These are phyloP conservation scores for Calendula officinalis DNA, from an alignment of 129 eudicot genomes.

Conservation along the genomic window DNA sequence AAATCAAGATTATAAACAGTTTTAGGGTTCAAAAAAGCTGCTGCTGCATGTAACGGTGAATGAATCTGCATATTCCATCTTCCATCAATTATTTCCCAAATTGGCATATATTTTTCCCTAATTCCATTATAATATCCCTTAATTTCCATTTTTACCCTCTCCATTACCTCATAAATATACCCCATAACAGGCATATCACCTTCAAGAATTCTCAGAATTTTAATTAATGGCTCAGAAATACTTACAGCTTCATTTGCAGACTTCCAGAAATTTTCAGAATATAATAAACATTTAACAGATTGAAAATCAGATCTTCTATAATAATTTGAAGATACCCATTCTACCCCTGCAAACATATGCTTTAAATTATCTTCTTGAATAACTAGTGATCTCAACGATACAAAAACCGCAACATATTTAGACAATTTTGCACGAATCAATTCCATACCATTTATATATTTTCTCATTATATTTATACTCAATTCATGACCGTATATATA, in stretches of 20 bases:
- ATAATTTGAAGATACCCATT: constrained; percentile 33
- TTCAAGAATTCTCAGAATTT: constrained; percentile 43
- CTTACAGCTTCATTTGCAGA: constrained; percentile 40
- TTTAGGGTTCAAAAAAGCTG: constrained; percentile 45
- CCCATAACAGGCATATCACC: constrained; percentile 59
- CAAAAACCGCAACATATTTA: constrained; percentile 27
- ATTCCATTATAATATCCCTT: constrained; percentile 36
- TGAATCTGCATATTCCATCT: constrained; percentile 46
- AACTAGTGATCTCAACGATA: constrained; percentile 31
- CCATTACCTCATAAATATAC: constrained; percentile 40
- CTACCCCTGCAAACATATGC: constrained; percentile 35
- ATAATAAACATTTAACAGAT: constrained; percentile 29
- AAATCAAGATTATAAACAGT: constrained; percentile 29
- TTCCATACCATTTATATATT: constrained; percentile 37
- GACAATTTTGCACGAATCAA: constrained; percentile 33
- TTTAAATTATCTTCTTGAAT: constrained; percentile 44
- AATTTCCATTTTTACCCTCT: constrained; percentile 35
- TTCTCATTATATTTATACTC: constrained; percentile 34
- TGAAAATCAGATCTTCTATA: constrained; percentile 31
- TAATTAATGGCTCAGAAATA: constrained; percentile 39
- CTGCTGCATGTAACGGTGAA: constrained; percentile 42
- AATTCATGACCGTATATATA: constrained; percentile 37
- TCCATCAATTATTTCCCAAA: constrained; percentile 40
- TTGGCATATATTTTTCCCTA: constrained; percentile 37
- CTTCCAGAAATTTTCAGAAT: constrained; percentile 38